A percentile compares a stretch with the other conserved stretches of the same genome.
Evolutionary conservation across 2,329 filamentous ascomycete species (phyloP).

Genomic region (Cordyceps cicadae): DNA sequence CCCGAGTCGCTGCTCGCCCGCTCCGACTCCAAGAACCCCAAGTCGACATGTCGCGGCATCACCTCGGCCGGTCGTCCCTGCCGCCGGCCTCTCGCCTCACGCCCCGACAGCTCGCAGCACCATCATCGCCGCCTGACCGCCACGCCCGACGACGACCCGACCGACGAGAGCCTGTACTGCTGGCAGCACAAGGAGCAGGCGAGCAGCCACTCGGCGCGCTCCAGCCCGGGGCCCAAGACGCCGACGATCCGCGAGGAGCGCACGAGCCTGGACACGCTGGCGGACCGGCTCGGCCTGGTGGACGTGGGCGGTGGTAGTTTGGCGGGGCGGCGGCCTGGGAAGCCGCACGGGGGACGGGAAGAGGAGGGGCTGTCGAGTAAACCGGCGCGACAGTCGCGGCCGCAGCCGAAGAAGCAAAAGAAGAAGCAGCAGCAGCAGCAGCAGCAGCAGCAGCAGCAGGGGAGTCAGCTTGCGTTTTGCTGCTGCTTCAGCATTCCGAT

Average conservation of each 20-base stretch:
- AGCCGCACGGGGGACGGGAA: neutral
- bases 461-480: constrained; percentile 33
- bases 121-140: neutral
- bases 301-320: constrained; percentile 46
- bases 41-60: constrained; percentile 79
- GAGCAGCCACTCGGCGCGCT: constrained; percentile 33
- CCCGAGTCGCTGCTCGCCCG: constrained; percentile 74
- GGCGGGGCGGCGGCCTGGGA: constrained; percentile 7
- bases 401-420: constrained; percentile 17
- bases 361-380: neutral
- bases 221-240: constrained; percentile 36
- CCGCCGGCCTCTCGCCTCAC: constrained; percentile 52
- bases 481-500: constrained; percentile 46
- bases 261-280: constrained; percentile 79
- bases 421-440: constrained; percentile 16
- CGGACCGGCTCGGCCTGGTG: constrained; percentile 69
- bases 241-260: constrained; percentile 54
- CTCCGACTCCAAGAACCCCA: constrained; percentile 76
- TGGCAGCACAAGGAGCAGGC: constrained; percentile 95
- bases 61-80: constrained; percentile 78
- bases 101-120: constrained; percentile 17
- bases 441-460: constrained; percentile 15
- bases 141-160: constrained; percentile 33
- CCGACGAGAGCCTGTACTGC: constrained; percentile 65
- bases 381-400: neutral